Conservation (phyloP, 768 basidiomycete species). For the Daedaleopsis nitida region DNA sequence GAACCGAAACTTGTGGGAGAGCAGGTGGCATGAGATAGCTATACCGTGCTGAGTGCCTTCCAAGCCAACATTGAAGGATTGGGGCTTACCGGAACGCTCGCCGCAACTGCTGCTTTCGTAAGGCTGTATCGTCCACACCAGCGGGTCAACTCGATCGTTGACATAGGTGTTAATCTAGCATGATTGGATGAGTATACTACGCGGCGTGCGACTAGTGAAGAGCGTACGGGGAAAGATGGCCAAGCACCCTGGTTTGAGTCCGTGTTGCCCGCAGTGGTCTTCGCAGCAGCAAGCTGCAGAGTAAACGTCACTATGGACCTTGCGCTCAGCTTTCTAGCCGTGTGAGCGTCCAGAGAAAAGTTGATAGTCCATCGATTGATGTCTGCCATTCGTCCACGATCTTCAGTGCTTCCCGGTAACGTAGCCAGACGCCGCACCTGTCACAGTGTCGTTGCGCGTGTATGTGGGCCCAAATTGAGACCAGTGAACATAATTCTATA, state of each 20-base stretch:
- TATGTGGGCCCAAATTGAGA: conserved; percentile 30
- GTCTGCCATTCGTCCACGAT: conserved; percentile 2
- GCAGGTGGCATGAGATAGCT: conserved; percentile 31
- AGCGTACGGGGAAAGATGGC: conserved; percentile 21
- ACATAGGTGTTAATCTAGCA: conserved; percentile 19
- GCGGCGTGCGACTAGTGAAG: neutral
- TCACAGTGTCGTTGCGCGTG: conserved; percentile 24
- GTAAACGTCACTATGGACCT: conserved; percentile 27
- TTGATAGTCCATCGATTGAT: conserved; percentile 31
- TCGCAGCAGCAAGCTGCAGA: conserved; percentile 30
- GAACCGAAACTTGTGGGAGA: conserved; percentile 26
- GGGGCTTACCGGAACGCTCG: conserved; percentile 26
- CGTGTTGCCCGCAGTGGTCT: conserved; percentile 33
- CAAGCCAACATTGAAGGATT: neutral
- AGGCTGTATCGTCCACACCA: conserved; percentile 22
- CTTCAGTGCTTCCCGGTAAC: neutral
- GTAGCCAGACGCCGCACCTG: conserved; percentile 13
- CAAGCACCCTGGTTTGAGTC: conserved; percentile 17
- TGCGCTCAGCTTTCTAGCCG: conserved; percentile 4
- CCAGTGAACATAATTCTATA: conserved; percentile 34
- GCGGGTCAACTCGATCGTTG: conserved; percentile 9
- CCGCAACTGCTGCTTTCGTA: conserved; percentile 32
- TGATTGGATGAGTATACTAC: neutral
- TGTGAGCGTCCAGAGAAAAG: conserved; percentile 21
- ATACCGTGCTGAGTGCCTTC: neutral